These are phyloP conservation scores for Annulohypoxylon nitens DNA, from an alignment of 495 filamentous ascomycete genomes.

Conservation along the genomic window DNA sequence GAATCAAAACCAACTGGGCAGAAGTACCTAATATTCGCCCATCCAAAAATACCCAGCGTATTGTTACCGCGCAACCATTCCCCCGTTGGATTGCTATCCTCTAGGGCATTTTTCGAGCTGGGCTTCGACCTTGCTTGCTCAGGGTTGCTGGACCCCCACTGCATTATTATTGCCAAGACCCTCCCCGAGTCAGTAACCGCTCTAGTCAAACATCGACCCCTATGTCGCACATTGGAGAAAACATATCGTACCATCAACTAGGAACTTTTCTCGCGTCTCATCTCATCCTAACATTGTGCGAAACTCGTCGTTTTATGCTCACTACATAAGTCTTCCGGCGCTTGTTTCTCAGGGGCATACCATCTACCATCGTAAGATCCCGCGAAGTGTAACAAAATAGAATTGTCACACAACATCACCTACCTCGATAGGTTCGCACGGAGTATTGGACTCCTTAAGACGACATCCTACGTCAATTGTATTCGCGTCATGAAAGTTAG, in stretches of 20 bases:
- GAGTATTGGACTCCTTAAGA: neutral
- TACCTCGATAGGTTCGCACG: neutral
- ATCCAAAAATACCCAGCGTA: neutral
- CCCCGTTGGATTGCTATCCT: neutral
- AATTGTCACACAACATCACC: neutral
- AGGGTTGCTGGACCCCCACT: slow-evolving; percentile 15
- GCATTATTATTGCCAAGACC: slow-evolving; percentile 28
- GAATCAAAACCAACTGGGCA: neutral
- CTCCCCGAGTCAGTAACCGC: slow-evolving; percentile 26
- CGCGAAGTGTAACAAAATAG: neutral
- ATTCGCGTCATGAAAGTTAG: too few relatives aligned
- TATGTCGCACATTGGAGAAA: slow-evolving; percentile 4
- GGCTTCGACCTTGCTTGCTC: neutral
- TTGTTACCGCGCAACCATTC: too few relatives aligned
- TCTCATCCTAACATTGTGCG: slow-evolving; percentile 1
- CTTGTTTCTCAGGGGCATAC: neutral
- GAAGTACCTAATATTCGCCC: neutral
- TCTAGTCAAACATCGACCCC: slow-evolving; percentile 7
- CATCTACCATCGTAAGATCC: slow-evolving; percentile 1
- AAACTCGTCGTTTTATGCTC: slow-evolving; percentile 14
- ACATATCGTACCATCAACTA: slow-evolving; percentile 10
- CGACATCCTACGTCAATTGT: too few relatives aligned
- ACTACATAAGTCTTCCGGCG: neutral
- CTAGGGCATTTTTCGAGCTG: too few relatives aligned
- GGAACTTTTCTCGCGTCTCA: slow-evolving; percentile 11